Evolutionary conservation across 2,329 filamentous ascomycete genomes (phyloP), one percentile per base, ranked within the genome.

Genomic region (Grosmannia penicillata): DNA sequence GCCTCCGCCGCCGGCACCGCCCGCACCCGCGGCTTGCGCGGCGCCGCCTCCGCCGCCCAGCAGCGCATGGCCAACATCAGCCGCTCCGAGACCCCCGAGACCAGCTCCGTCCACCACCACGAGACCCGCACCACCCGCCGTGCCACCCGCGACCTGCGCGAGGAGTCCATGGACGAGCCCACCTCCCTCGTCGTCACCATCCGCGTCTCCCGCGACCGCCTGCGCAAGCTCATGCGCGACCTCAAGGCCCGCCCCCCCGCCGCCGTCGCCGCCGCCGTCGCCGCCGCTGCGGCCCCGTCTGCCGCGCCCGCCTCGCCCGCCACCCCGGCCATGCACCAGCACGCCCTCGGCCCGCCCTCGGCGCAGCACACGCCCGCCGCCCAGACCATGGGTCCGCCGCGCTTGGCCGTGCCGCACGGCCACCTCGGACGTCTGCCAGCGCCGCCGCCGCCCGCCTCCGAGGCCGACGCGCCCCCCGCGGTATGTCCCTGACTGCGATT

Each of bases 21-120:
- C 27, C 74, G 89, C 45, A 94, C 86, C 8, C 74, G 89, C 54
- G 81, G 81, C 35, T 86, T 95, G 73, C 78, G 89, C 40, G 86
- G 85, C 38, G 89, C 89, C 14, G 89, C 89, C 14, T 79, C 78
- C 21, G 82, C 80, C 31, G 89, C 89, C 5, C 82, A 89, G 53
- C 83, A 85, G 46, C 81, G 87, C 40, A 89, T 96, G 75, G 79
- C 79, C 26, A 80, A 83, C 46, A 55, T 84, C 36, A 76, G 78
- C 36, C 78, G 91, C 43, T 95, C 89, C 24, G 83, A 87, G 54
- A 96, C 91, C 0, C 91, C 91, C 4, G 91, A 96, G 55, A 23
- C 22, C 25, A 32, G 23, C 40, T 70, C 66, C 39, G 63, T 62
- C 47, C 78, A 78, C 48, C 77, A 77, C 49, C 75, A 82, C 49